These are phyloP conservation scores for Pichia sp. DNA, from an alignment of 1,139 yeast species.

Conservation along the genomic window DNA sequence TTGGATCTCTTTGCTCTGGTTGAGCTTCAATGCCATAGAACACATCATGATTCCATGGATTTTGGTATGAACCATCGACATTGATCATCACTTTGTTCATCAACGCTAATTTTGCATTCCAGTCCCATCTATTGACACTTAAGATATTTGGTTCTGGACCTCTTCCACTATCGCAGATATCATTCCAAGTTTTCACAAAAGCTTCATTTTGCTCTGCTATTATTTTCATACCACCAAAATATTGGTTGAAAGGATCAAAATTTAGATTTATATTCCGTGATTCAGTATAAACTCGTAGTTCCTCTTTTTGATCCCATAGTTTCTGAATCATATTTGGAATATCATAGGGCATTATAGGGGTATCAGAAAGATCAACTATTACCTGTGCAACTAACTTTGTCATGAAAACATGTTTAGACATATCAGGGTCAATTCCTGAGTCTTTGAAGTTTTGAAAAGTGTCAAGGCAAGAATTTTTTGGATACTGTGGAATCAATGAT, in stretches of 20 bases:
- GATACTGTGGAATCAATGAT: slow-evolving; percentile 32
- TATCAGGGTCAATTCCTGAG: slow-evolving; percentile 44
- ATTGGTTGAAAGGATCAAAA: slow-evolving; percentile 26
- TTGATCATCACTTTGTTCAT: slow-evolving; percentile 51
- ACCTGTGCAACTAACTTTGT: slow-evolving; percentile 51
- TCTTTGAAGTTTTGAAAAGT: slow-evolving; percentile 49
- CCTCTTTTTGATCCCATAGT: too few species aligned
- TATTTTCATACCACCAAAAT: slow-evolving; percentile 31
- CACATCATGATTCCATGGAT: slow-evolving; percentile 64
- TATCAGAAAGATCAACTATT: slow-evolving; percentile 54
- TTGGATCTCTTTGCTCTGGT: slow-evolving; percentile 36
- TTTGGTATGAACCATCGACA: slow-evolving; percentile 39
- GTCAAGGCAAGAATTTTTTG: slow-evolving; percentile 59
- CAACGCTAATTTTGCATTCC: slow-evolving; percentile 61
- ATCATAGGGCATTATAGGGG: slow-evolving; percentile 70
- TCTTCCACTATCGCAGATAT: slow-evolving; percentile 32
- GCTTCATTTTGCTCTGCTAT: slow-evolving; percentile 35
- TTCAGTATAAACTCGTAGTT: slow-evolving; percentile 40
- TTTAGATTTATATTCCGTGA: slow-evolving; percentile 39
- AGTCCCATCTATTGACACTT: slow-evolving; percentile 65
- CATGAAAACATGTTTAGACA: slow-evolving; percentile 50
- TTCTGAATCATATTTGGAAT: slow-evolving; percentile 41
- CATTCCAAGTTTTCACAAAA: slow-evolving; percentile 53
- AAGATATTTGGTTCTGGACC: slow-evolving; percentile 64
- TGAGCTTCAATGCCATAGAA: slow-evolving; percentile 64